These are phyloP conservation scores for Bremia lactucae DNA, from an alignment of 352 stramenopile species.

Conservation along the genomic window DNA sequence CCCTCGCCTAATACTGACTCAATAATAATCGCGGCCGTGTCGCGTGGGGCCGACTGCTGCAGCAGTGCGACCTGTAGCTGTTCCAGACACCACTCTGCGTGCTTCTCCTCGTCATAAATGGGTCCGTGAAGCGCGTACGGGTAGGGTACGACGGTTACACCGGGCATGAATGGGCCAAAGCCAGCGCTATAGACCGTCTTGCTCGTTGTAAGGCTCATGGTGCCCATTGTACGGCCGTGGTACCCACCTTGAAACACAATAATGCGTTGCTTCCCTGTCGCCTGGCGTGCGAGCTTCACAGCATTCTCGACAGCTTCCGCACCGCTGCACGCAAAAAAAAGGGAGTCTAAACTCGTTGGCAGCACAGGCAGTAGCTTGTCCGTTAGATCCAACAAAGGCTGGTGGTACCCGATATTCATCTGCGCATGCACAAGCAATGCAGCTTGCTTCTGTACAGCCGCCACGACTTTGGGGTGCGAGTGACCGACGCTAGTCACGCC, in stretches of 20 bases:
- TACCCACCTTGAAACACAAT: constrained; percentile 90
- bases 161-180: constrained; percentile 78
- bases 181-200: constrained; percentile 85
- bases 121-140: constrained; percentile 81
- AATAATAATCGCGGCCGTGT: constrained; percentile 87
- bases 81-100: constrained; percentile 63
- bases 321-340: constrained; percentile 87
- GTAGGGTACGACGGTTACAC: constrained; percentile 80
- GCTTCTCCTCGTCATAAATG: constrained; percentile 66
- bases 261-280: constrained; percentile 83
- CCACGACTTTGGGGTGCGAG: constrained; percentile 86
- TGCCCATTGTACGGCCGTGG: constrained; percentile 86
- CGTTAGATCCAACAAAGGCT: constrained; percentile 86
- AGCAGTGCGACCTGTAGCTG: constrained; percentile 84
- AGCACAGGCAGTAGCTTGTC: constrained; percentile 68
- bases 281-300: constrained; percentile 87
- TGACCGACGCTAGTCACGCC: constrained; percentile 89
- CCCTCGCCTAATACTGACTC: constrained; percentile 88
- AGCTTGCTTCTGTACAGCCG: constrained; percentile 85
- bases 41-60: constrained; percentile 80
- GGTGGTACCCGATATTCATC: constrained; percentile 89
- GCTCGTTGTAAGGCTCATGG: constrained; percentile 88
- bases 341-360: constrained; percentile 73
- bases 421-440: constrained; percentile 84
- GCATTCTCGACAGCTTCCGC: constrained; percentile 90